Percentiles rank a stretch among this genome's conserved stretches.
Evolutionary conservation across 352 stramenopile species (phyloP).

Genomic region (Pythium scleroteichum): DNA sequence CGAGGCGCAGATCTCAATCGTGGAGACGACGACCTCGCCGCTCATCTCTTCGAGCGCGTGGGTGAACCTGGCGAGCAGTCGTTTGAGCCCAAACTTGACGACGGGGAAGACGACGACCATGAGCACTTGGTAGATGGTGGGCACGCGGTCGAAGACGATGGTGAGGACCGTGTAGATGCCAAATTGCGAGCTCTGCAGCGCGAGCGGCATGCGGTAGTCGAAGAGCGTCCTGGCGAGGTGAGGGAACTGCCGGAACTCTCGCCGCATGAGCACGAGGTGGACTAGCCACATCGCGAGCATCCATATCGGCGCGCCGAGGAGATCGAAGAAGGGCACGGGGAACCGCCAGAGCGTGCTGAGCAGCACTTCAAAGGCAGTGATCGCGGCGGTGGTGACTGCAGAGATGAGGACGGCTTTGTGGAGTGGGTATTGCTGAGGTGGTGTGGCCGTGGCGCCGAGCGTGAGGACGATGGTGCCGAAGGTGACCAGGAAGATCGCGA

Average conservation of each 20-base stretch:
- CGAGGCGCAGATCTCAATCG: constrained; percentile 28
- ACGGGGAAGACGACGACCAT: constrained; percentile 19
- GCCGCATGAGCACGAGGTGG: constrained; percentile 9
- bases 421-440: constrained; percentile 5
- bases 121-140: constrained; percentile 6
- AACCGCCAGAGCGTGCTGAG: constrained; percentile 9
- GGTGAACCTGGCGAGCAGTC: background rate
- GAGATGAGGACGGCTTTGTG: background rate
- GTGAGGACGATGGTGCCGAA: constrained; percentile 18
- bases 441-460: constrained; percentile 1
- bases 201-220: constrained; percentile 1
- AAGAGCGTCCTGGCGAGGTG: background rate
- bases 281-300: background rate
- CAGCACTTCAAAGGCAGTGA: background rate
- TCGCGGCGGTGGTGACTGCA: background rate
- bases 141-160: constrained; percentile 14
- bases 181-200: constrained; percentile 13
- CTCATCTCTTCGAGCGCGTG: constrained; percentile 10
- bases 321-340: constrained; percentile 18
- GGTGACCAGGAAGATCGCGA: constrained; percentile 4
- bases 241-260: background rate
- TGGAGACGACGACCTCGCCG: constrained; percentile 16
- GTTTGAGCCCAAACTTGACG: constrained; percentile 24
- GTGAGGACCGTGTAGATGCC: constrained; percentile 16
- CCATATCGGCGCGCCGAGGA: background rate